Evolutionary conservation across 2,329 filamentous ascomycete species (phyloP).

Genomic region (Colletotrichum sp.): DNA sequence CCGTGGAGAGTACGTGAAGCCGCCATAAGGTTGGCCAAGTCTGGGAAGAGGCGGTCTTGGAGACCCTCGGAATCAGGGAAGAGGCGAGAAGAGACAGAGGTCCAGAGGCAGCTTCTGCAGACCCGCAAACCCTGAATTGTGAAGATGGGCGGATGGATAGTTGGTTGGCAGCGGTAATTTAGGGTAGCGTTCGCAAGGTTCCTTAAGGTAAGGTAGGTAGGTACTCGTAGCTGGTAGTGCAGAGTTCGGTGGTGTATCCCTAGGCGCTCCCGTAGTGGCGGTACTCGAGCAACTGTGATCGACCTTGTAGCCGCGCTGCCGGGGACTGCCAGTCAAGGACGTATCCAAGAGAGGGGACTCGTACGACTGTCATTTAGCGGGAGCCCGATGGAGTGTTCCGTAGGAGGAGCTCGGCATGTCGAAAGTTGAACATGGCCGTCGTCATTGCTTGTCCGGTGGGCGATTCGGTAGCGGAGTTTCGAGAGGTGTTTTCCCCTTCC

Average conservation of each 20-base stretch:
- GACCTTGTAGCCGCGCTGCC: constrained; percentile 16
- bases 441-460: neutral
- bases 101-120: neutral
- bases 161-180: constrained; percentile 7
- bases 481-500: neutral
- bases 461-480: constrained; percentile 3
- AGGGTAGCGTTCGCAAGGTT: neutral
- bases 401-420: neutral
- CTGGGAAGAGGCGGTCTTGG: neutral
- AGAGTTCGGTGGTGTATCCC: constrained; percentile 2
- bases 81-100: neutral
- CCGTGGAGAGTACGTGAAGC: neutral
- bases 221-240: neutral
- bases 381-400: neutral
- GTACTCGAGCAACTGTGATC: constrained; percentile 10
- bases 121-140: neutral
- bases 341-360: constrained; percentile 10
- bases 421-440: neutral
- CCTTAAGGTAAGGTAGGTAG: neutral
- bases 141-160: neutral
- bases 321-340: constrained; percentile 13
- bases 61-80: neutral
- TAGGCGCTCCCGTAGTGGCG: constrained; percentile 15
- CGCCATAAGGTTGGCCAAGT: neutral
- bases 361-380: constrained; percentile 20